Conservation (phyloP, 805 yeast genomes). For the Candida maesae region DNA sequence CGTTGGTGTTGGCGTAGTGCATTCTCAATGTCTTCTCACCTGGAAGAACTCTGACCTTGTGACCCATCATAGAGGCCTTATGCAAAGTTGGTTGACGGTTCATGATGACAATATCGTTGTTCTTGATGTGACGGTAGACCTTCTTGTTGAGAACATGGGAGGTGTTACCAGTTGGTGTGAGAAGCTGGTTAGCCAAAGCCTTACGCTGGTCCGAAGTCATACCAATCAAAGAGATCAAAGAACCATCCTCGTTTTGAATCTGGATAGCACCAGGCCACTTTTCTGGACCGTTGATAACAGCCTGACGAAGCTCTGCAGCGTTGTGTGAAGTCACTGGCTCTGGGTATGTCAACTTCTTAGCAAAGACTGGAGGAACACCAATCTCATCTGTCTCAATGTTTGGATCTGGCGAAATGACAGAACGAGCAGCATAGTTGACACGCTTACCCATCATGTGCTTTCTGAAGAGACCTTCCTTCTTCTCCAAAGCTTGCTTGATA, state of each 20-base stretch:
- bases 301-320: conserved; percentile 85
- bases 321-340: conserved; percentile 96
- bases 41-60: conserved; percentile 92
- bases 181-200: conserved; percentile 87
- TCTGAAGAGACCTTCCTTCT: conserved; percentile 97
- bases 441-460: conserved; percentile 99
- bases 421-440: conserved; percentile 97
- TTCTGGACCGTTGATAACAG: conserved; percentile 96
- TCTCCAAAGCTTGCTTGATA: conserved; percentile 94
- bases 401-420: conserved; percentile 98
- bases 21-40: conserved; percentile 95
- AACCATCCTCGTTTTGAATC: conserved; percentile 94
- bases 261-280: conserved; percentile 99
- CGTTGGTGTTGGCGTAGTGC: conserved; percentile 99
- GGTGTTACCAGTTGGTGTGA: conserved; percentile 72
- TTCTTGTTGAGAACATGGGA: conserved; percentile 75
- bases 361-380: conserved; percentile 99
- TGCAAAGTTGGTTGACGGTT: conserved; percentile 99
- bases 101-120: conserved; percentile 95
- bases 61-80: conserved; percentile 99
- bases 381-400: conserved; percentile 96
- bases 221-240: conserved; percentile 72
- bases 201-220: conserved; percentile 93
- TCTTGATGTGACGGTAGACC: conserved; percentile 90
- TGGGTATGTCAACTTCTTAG: conserved; percentile 91